Evolutionary conservation across 495 filamentous ascomycete species (phyloP).

Genomic region (Aspergillus baeticus): DNA sequence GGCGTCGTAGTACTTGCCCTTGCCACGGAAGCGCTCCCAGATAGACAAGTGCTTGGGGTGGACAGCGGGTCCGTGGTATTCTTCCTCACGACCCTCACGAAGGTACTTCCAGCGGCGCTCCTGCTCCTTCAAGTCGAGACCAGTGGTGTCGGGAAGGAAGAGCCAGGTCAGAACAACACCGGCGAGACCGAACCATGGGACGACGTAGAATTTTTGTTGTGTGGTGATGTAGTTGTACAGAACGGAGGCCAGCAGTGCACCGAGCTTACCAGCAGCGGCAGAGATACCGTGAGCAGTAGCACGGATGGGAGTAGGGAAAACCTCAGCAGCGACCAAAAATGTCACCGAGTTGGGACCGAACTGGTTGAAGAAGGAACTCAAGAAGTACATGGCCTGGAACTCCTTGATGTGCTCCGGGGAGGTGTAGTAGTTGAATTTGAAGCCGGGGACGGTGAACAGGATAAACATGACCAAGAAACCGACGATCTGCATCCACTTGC

Average conservation of each 20-base stretch:
- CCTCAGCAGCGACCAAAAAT: constrained; percentile 89
- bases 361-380: constrained; percentile 94
- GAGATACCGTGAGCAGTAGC: constrained; percentile 89
- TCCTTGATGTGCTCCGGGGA: constrained; percentile 59
- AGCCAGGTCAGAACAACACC: constrained; percentile 74
- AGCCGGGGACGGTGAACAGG: constrained; percentile 81
- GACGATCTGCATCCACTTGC: constrained; percentile 88
- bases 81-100: constrained; percentile 65
- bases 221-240: constrained; percentile 86
- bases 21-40: constrained; percentile 72
- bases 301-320: constrained; percentile 85
- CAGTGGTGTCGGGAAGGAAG: constrained; percentile 90
- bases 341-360: constrained; percentile 91
- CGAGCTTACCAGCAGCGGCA: constrained; percentile 78
- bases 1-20: constrained; percentile 75
- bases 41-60: constrained; percentile 81
- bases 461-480: constrained; percentile 86
- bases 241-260: constrained; percentile 79
- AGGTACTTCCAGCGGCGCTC: constrained; percentile 85
- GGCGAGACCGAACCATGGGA: constrained; percentile 86
- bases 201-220: constrained; percentile 77
- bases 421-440: constrained; percentile 79
- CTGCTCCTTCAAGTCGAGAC: constrained; percentile 90
- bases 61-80: constrained; percentile 87
- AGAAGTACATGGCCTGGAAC: constrained; percentile 92